Evolutionary conservation across 345 rosid genomes (phyloP), one percentile per base, ranked within the genome.

Genomic region (Hibiscus trionum): DNA sequence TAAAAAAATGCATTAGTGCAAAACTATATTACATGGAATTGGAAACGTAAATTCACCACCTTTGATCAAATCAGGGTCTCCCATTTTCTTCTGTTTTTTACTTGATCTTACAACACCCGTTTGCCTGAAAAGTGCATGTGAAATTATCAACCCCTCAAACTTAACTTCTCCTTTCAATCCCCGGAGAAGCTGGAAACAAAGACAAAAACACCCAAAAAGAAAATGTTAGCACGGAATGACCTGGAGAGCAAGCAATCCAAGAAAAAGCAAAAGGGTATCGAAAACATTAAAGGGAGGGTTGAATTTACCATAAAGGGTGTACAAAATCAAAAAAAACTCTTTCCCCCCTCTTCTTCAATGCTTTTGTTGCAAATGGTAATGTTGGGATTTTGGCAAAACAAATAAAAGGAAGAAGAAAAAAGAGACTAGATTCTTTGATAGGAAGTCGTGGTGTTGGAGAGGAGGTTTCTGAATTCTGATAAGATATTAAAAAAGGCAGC

Each of bases 51-150:
- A 75, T 70, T 21, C 69, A 66, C 39, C 69, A 60, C 69, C 71
- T 71, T 72, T 61, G 67, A 79, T 77, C 77, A 62, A 35, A 52
- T 88, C 81, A 80, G 87, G 87, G 84, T 89, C 91, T 79, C 90
- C 84, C 92, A 88, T 90, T 53, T 33, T 63, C 11, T 52, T 61
- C 14, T 56, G 60, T 21, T 74, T 61, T 70, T 72, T 58, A 76
- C 69, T 50, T 58, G 55, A 73, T 69, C 62, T 78, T 74, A 81
- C 52, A 73, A 70, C 77, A 79, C 81, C 82, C 86, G 77, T 73
- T 77, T 79, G 76, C 61, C 77, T 67, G 71, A 78, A 64, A 75
- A 39, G 58, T 39, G 37, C 79, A 76, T 73, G 61, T 56, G 42
- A 69, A 55, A 55, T 72, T 57, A 55, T 79, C 79, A 82, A 61